Conservation (phyloP, 208 protist species). For the Leishmania lainsoni region DNA sequence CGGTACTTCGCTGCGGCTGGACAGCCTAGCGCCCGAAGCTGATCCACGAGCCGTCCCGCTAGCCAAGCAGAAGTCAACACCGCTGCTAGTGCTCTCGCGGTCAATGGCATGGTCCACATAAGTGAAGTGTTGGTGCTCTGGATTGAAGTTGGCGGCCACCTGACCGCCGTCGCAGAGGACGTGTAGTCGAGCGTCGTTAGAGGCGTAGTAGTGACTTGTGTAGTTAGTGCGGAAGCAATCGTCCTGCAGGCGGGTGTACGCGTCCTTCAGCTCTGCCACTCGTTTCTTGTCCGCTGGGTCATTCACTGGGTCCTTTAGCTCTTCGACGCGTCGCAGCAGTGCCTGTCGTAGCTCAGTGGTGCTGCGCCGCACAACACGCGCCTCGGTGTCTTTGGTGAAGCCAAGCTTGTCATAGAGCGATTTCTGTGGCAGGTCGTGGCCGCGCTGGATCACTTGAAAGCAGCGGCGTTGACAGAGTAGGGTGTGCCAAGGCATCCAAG, state of each 20-base stretch:
- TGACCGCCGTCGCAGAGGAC: constrained; percentile 75
- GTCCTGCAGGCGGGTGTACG: constrained; percentile 62
- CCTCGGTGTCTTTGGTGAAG: constrained; percentile 64
- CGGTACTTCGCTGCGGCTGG: constrained; percentile 4
- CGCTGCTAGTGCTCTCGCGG: constrained; percentile 2
- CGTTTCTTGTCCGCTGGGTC: constrained; percentile 43
- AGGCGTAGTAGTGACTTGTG: constrained; percentile 60
- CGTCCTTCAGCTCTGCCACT: constrained; percentile 55
- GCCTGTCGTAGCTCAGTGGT: constrained; percentile 66
- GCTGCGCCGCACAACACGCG: constrained; percentile 56
- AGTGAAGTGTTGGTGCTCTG: constrained; percentile 70
- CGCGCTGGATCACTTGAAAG: constrained; percentile 65
- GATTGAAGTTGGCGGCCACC: constrained; percentile 80
- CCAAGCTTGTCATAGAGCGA: constrained; percentile 73
- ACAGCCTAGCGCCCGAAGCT: neutral
- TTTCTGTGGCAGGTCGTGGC: constrained; percentile 62
- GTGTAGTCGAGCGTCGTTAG: constrained; percentile 80
- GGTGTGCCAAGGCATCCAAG: neutral
- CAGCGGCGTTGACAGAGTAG: constrained; percentile 7
- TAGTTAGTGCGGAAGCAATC: constrained; percentile 66
- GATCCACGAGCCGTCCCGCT: neutral
- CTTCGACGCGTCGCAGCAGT: constrained; percentile 62
- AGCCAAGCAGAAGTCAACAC: neutral
- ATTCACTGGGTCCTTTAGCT: constrained; percentile 59
- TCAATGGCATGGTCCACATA: constrained; percentile 73